phyloP scores from a whole-genome alignment of 768 basidiomycete species.

The Tulasnella sp. region DNA sequence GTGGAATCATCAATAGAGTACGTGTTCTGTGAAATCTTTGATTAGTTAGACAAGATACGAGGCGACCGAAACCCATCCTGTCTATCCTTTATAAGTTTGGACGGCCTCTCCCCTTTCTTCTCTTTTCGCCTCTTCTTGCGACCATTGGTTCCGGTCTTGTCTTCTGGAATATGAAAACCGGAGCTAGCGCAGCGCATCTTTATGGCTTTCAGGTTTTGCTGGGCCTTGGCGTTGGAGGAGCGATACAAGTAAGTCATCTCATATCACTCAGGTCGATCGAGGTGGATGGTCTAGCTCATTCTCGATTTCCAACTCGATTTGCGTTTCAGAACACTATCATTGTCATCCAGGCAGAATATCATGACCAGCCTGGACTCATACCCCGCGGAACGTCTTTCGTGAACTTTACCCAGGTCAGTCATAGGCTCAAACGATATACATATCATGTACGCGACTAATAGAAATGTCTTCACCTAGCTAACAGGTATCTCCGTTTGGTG shows the following conservation, averaged over 20 bases:
- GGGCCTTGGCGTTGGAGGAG: slow-evolving; percentile 29
- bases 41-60: no score
- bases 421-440: not conserved
- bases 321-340: slow-evolving; percentile 29
- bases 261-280: no score
- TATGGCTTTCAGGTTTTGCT: slow-evolving; percentile 31
- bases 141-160: slow-evolving; percentile 28
- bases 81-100: slow-evolving; percentile 17
- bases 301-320: no score
- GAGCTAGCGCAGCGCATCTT: slow-evolving; percentile 13
- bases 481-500: no score
- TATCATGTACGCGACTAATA: no score
- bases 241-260: slow-evolving; percentile 20
- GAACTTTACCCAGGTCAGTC: slow-evolving; percentile 25
- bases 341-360: slow-evolving; percentile 30
- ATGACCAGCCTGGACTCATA: slow-evolving; percentile 25
- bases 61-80: no score
- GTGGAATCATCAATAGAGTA: no score
- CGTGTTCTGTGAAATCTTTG: no score
- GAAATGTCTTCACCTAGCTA: no score
- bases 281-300: no score
- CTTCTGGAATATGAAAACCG: slow-evolving; percentile 15
- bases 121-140: slow-evolving; percentile 23
- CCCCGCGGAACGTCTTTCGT: slow-evolving; percentile 28
- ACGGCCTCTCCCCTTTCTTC: slow-evolving; percentile 25